Percentiles rank a stretch among this genome's conserved stretches.
phyloP scores from a whole-genome alignment of 108 stramenopile species.

The Cyclotella kingstonii region DNA sequence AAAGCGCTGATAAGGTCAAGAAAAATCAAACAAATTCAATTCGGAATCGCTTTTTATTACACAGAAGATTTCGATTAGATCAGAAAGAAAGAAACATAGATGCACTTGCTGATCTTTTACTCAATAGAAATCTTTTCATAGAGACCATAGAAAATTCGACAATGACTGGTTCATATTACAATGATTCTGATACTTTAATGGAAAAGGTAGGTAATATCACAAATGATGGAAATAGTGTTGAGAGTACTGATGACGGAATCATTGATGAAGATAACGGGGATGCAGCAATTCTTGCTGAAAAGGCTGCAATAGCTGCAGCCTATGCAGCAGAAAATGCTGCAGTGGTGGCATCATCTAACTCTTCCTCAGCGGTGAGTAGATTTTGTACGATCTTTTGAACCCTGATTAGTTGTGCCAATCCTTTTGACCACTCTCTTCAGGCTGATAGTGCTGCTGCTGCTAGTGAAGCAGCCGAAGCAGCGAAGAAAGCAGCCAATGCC shows the following conservation, averaged over 20 bases:
- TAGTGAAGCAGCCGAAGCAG: constrained; percentile 53
- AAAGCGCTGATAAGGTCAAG: too few species aligned
- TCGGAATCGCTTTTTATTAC: not conserved
- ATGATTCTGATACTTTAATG: too few species aligned
- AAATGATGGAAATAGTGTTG: constrained; percentile 3
- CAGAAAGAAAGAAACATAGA: not conserved
- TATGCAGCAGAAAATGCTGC: constrained; percentile 35
- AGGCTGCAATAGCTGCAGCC: constrained; percentile 37
- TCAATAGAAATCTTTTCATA: too few species aligned
- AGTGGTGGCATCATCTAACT: constrained; percentile 31
- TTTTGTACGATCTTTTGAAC: not conserved
- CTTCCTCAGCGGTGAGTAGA: constrained; percentile 23
- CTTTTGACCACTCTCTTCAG: not conserved
- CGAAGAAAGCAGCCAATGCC: constrained; percentile 73
- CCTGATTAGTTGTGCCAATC: not conserved
- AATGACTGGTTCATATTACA: too few species aligned
- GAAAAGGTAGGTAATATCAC: not conserved
- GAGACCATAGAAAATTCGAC: too few species aligned
- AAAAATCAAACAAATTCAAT: not conserved
- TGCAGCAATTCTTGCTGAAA: constrained; percentile 36
- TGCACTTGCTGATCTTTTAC: too few species aligned
- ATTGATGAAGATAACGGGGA: constrained; percentile 24
- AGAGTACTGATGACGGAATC: too few species aligned
- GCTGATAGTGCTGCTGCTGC: constrained; percentile 45
- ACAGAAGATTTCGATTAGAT: not conserved